Percentiles rank a stretch among this genome's conserved stretches.
Conservation (phyloP, 305 asterid species). For the Salvia sclarea region DNA sequence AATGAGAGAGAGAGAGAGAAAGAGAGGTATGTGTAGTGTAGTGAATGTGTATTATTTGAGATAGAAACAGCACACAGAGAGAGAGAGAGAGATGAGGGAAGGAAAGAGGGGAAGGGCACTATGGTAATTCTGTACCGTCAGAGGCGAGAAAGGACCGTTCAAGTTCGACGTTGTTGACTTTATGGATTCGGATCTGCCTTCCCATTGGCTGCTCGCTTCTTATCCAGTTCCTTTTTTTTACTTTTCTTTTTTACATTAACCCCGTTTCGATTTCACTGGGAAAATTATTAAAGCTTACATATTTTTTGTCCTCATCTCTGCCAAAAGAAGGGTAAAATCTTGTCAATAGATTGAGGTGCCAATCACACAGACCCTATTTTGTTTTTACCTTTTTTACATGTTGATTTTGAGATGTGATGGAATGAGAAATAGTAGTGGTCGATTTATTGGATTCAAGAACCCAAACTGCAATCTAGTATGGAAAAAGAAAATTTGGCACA, state of each 20-base stretch:
- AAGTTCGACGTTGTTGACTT: conserved; percentile 36
- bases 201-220: conserved; percentile 30
- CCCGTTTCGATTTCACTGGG: neutral
- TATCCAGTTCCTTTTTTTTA: conserved; percentile 27
- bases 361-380: neutral
- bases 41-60: conserved; percentile 20
- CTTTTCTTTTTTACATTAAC: neutral
- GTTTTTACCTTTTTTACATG: too few relatives aligned
- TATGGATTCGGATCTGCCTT: conserved; percentile 34
- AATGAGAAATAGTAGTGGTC: neutral
- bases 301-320: neutral
- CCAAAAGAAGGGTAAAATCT: conserved; percentile 13
- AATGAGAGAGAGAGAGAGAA: conserved; percentile 29
- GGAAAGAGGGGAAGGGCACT: conserved; percentile 31
- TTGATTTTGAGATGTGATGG: neutral
- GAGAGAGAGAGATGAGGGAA: too few relatives aligned
- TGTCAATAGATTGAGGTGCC: neutral
- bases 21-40: conserved; percentile 8
- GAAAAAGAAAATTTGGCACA: neutral
- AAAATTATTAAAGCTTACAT: neutral
- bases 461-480: neutral
- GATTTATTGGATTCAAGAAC: neutral
- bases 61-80: too few relatives aligned
- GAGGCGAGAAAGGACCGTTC: conserved; percentile 17
- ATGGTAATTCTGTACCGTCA: conserved; percentile 30